Evolutionary conservation across 2,329 filamentous ascomycete genomes (phyloP).

Genomic region (Cylindrodendrum hubeiense): DNA sequence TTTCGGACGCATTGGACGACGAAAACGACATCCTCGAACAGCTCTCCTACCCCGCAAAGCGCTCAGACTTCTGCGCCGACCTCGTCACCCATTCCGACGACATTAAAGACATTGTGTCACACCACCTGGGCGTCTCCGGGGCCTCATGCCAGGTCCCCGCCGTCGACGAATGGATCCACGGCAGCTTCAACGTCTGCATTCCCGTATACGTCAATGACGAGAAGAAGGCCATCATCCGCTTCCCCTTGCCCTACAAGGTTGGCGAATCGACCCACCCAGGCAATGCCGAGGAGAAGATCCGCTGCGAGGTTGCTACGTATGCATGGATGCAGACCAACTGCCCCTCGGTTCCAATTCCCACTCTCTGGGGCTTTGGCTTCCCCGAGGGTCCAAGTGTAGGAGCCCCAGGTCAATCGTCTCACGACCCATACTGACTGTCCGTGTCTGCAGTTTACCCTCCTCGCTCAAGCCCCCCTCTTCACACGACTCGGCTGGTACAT

Average conservation of each 20-base stretch:
- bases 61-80: conserved; percentile 15
- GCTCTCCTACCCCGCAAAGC: conserved; percentile 27
- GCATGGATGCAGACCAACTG: conserved; percentile 42
- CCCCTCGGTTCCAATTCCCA: conserved; percentile 36
- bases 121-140: conserved; percentile 19
- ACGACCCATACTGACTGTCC: background rate
- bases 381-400: conserved; percentile 8
- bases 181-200: conserved; percentile 53
- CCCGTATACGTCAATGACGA: conserved; percentile 36
- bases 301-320: conserved; percentile 38
- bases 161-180: conserved; percentile 45
- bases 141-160: conserved; percentile 17
- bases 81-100: conserved; percentile 11
- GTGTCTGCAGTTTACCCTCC: conserved; percentile 15
- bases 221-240: conserved; percentile 37
- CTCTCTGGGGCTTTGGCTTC: conserved; percentile 38
- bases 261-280: conserved; percentile 53
- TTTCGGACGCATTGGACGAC: conserved; percentile 20
- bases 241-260: conserved; percentile 51
- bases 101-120: conserved; percentile 22
- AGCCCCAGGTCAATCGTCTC: background rate
- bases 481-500: conserved; percentile 17
- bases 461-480: conserved; percentile 15
- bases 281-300: conserved; percentile 57
- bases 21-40: conserved; percentile 26